Evolutionary conservation across 2,329 filamentous ascomycete genomes (phyloP), one percentile per base, ranked within the genome.

Genomic region (Verticillium albo-atrum): DNA sequence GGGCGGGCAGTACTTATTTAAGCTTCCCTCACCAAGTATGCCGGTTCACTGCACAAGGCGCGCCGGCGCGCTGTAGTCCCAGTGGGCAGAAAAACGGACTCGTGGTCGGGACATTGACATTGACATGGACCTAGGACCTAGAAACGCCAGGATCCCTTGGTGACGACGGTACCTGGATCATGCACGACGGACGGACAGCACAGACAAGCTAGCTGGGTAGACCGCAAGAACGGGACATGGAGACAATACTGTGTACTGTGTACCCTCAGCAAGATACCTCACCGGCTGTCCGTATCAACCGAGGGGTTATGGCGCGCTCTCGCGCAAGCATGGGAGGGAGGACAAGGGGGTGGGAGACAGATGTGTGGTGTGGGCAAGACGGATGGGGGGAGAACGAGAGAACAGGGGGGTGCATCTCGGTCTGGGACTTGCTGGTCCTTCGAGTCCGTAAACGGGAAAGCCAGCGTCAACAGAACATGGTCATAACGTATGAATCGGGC

Each of bases 121-220:
- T n/a, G 34, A n/a, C 25, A 37, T 28, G 35, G 52, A 32, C 28
- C 52, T 32, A 34, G 35, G n/a, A n/a, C n/a, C n/a, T n/a, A 37
- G 27, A 55, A 56, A 42, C 34, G 42, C 54, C 54, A 20, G 54
- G 54, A 56, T 47, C 54, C 54, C 54, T 56, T 10, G 54, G 54
- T 56, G 54, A 56, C 54, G 54, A 37, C 34, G 54, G 25, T 42
- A 26, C 34, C 35, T 56, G 35, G 25, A 27, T 37, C 23, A 37
- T 47, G 37, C 54, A 35, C 54, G 20, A 56, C 54, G 32, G 54
- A 56, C 35, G 42, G 42, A 47, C 34, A 37, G 34, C 14, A 37
- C 34, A 37, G 34, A n/a, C 42, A 12, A 47, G n/a, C n/a, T 47
- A 20, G 42, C 17, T 25, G n/a, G 35, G 20, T 47, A 9, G 42